Conservation (phyloP, 108 stramenopile genomes). For the Mediolabrus comicus region DNA sequence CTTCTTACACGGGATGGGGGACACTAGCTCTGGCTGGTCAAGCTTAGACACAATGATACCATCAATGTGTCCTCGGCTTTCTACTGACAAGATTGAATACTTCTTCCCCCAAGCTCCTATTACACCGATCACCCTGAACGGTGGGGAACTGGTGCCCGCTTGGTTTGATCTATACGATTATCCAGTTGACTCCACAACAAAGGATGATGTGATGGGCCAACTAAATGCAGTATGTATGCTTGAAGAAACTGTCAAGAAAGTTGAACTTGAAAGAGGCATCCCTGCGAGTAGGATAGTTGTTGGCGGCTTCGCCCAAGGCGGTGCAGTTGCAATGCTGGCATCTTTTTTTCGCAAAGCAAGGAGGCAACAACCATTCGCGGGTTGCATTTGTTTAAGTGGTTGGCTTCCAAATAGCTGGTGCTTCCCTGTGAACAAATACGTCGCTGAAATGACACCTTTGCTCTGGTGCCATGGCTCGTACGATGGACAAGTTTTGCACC, state of each 20-base stretch:
- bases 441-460: conserved; percentile 48
- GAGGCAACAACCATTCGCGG: conserved; percentile 43
- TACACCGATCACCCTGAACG: conserved; percentile 71
- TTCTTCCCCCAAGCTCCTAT: conserved; percentile 73
- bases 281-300: conserved; percentile 57
- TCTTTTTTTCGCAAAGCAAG: conserved; percentile 41
- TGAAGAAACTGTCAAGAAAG: conserved; percentile 26
- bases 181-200: conserved; percentile 62
- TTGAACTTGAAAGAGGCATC: conserved; percentile 45
- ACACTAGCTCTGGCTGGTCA: conserved; percentile 67
- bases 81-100: conserved; percentile 40
- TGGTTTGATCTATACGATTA: conserved; percentile 84
- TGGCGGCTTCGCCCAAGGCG: conserved; percentile 79
- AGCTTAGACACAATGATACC: conserved; percentile 42
- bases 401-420: conserved; percentile 62
- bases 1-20: conserved; percentile 76
- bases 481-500: conserved; percentile 69
- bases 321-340: conserved; percentile 60
- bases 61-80: conserved; percentile 45
- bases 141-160: conserved; percentile 61
- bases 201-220: conserved; percentile 55
- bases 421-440: conserved; percentile 22
- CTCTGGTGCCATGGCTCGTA: conserved; percentile 73
- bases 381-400: conserved; percentile 55
- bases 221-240: conserved; percentile 37